Base-by-base conservation (phyloP, 2,329 filamentous ascomycete species). In the Talaromyces rugulosus region DNA sequence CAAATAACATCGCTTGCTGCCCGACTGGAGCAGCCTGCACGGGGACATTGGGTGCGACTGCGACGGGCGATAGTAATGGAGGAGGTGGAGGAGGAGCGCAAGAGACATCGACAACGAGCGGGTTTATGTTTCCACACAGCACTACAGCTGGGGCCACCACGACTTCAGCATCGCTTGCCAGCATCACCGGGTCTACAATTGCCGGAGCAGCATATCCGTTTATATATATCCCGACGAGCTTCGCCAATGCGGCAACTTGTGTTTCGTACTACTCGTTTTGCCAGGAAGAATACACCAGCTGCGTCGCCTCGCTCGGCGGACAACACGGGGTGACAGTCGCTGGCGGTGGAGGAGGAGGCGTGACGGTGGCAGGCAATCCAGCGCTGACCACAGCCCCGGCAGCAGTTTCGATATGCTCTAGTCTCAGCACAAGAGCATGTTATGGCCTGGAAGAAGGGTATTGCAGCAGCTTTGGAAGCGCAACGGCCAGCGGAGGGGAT, bases 1-100 rank as follows among this genome's bases (percentile, higher is more conserved):
- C 80, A 42, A 80, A 84, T 59, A 78, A 86, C 64, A 81, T 87
- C 59, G 86, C 85, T 28, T 88, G 86, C 77, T 88, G 86, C 73
- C 85, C 85, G 0, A 78, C 74, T 30, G 81, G 82, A 57, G 82
- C 82, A 14, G 80, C 76, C 31, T 88, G 86, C 68, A 87, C 85
- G 0, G 86, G 86, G 2, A 80, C 77, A 8, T 77, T 87, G 9
- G 72, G 77, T 0, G 72, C 68, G 2, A 63, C 70, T 4, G 66
- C 69, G n/a, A 62, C 60, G 4, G 34, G 23, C 31, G 2, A 27
- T 47, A 27, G 27, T 47, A 47, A 47, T 27, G 44, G 23, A 3
- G 44, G 44, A 47, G 54, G 54, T 0, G 28, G 47, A 9, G 55
- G 51, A 23, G 47, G 55, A 4, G n/a, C 64, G 62, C 16, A 62